Evolutionary conservation across 768 basidiomycete species (phyloP).

Genomic region (Tricholoma terreum): DNA sequence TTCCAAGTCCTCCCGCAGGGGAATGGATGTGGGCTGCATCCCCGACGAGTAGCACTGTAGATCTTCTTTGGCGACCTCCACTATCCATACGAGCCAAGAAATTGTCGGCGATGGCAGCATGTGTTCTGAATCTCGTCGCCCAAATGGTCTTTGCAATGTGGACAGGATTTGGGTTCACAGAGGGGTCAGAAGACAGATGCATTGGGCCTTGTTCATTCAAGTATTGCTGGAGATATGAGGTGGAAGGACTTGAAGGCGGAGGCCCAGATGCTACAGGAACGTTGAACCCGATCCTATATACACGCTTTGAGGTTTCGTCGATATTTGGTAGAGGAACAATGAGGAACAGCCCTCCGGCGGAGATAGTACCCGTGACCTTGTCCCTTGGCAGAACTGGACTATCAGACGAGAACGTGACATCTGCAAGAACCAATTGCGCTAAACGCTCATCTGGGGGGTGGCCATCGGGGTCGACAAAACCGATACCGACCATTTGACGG

Average conservation of each 20-base stretch:
- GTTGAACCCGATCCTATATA: slow-evolving; percentile 41
- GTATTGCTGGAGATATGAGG: slow-evolving; percentile 41
- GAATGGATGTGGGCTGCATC: slow-evolving; percentile 52
- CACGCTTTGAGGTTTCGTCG: slow-evolving; percentile 16
- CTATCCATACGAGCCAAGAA: slow-evolving; percentile 28
- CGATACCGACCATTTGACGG: slow-evolving; percentile 38
- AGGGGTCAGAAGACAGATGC: slow-evolving; percentile 30
- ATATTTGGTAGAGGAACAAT: slow-evolving; percentile 33
- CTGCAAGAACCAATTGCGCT: slow-evolving; percentile 44
- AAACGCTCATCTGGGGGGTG: slow-evolving; percentile 26
- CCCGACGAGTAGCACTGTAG: slow-evolving; percentile 18
- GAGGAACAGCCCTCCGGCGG: slow-evolving; percentile 32
- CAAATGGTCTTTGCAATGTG: slow-evolving; percentile 37
- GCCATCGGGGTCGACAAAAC: slow-evolving; percentile 42
- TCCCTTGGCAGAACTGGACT: slow-evolving; percentile 20
- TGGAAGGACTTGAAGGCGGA: slow-evolving; percentile 33
- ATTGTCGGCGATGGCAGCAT: slow-evolving; percentile 40
- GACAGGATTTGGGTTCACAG: slow-evolving; percentile 29
- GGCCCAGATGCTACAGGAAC: slow-evolving; percentile 32
- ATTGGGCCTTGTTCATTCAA: slow-evolving; percentile 39
- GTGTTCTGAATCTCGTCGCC: slow-evolving; percentile 47
- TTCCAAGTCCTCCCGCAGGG: slow-evolving; percentile 53
- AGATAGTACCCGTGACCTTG: slow-evolving; percentile 21
- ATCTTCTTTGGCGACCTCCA: background rate
- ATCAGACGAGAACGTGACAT: slow-evolving; percentile 36